Base-by-base conservation (phyloP, 177 flowering plant genomes). In the Vitis hybrid region DNA sequence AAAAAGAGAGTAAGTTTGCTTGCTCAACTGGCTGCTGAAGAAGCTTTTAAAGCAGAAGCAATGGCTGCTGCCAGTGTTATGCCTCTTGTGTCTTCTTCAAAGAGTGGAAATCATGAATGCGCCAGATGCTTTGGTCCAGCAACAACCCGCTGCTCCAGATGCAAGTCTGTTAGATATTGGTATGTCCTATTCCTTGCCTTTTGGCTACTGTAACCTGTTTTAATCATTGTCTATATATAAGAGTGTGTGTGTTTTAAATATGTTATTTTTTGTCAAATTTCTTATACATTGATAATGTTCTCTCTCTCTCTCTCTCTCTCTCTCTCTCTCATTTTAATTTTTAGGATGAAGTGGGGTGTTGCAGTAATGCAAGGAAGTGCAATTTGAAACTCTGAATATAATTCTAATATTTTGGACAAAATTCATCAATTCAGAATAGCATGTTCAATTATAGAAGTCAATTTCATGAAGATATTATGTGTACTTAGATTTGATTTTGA, bases 151-250 rank as follows among this genome's bases (percentile, higher is more conserved):
- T 93, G 98, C 82, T 82, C 97, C 64, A 77, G 85, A 81, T 93
- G 98, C 95, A 93, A 93, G 76, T 83, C 95, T 69, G 87, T 84
- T 70, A 82, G 94, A 84, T 91, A 91, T 69, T 92, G 96, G 98
- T 91, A 85, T 57, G 81, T 51, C 38, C 15, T 17, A 18, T 47
- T 28, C 12, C 28, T 65, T 8, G 33, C 33, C 58, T 65, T 18
- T 47, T 47, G 53, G 24, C n/a, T 38, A 8, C 47, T 8, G 47
- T 38, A 8, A 38, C 47, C 7, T 38, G 47, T 38, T 38, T 38
- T 38, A 38, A 38, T 38, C 31, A 28, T 28, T 38, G 9, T 38
- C 47, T 38, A 38, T 38, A 8, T 38, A 38, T 8, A 5, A 5
- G 47, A 4, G 47, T 38, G 47, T 38, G 47, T 38, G 47, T 38